A percentile compares a stretch with the other conserved stretches of the same genome.
These are phyloP conservation scores for Plantago lanceolata DNA, from an alignment of 305 asterid genomes.

Conservation along the genomic window DNA sequence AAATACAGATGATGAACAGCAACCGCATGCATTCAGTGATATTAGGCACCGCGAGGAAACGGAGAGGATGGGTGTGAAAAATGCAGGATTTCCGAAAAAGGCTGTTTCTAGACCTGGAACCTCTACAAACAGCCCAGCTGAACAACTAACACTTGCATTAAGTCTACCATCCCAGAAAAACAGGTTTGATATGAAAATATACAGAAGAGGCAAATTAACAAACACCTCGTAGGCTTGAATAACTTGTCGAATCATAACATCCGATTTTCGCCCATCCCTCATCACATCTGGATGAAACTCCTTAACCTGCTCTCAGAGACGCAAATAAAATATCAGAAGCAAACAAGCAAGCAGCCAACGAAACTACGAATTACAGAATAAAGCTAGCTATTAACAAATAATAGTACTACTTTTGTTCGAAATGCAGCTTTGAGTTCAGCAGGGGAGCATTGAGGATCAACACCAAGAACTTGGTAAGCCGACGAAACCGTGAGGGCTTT, in stretches of 20 bases:
- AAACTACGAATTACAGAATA: not conserved
- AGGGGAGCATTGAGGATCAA: conserved; percentile 50
- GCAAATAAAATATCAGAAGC: not conserved
- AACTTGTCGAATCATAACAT: conserved; percentile 64
- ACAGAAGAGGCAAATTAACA: conserved; percentile 2
- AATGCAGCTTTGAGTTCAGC: conserved; percentile 76
- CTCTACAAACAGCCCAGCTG: too few relatives aligned
- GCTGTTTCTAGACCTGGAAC: too few relatives aligned
- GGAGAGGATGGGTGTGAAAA: too few relatives aligned
- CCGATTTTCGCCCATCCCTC: conserved; percentile 43
- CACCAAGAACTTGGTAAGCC: conserved; percentile 65
- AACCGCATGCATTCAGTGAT: too few relatives aligned
- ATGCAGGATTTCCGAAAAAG: too few relatives aligned
- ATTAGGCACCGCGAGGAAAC: too few relatives aligned
- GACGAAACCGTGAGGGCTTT: conserved; percentile 40
- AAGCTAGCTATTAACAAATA: conserved; percentile 3
- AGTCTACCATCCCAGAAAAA: not conserved
- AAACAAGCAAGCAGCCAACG: too few relatives aligned
- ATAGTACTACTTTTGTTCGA: conserved; percentile 63
- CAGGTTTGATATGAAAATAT: not conserved
- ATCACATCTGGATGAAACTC: conserved; percentile 81
- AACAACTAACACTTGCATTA: not conserved
- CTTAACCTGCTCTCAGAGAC: conserved; percentile 47
- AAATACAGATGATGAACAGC: not conserved
- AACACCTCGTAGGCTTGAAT: conserved; percentile 79